These are phyloP conservation scores for Larix sibirica DNA, from an alignment of 83 land plant species.

Conservation along the genomic window DNA sequence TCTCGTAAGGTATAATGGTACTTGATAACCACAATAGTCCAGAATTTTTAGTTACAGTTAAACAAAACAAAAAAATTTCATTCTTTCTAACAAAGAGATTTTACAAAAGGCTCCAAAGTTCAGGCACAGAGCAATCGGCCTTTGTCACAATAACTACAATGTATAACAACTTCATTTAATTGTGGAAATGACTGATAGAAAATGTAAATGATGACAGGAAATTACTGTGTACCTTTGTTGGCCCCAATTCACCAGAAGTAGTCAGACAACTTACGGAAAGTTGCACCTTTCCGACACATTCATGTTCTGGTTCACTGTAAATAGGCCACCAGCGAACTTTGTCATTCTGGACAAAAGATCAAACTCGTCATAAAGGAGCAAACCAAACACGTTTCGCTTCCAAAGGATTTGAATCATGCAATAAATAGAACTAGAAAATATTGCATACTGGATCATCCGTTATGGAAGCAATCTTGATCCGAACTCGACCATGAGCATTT, in stretches of 20 bases:
- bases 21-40: no score
- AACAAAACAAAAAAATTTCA: no score
- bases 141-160: background rate
- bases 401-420: background rate
- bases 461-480: constrained; percentile 65
- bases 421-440: constrained; percentile 4
- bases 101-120: no score
- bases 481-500: constrained; percentile 51
- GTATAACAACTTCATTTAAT: no score
- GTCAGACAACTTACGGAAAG: constrained; percentile 56
- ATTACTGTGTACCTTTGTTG: constrained; percentile 63
- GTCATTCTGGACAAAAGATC: constrained; percentile 56
- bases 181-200: background rate
- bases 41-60: no score
- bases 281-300: constrained; percentile 90
- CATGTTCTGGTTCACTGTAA: constrained; percentile 62
- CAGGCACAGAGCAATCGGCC: background rate
- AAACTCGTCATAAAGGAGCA: background rate
- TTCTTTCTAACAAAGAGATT: no score
- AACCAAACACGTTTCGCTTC: background rate
- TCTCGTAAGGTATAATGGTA: background rate
- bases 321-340: constrained; percentile 87
- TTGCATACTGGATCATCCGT: constrained; percentile 65
- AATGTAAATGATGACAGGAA: background rate
- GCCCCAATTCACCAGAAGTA: constrained; percentile 54